These are phyloP conservation scores for Aspergillus funiculosus DNA, from an alignment of 495 filamentous ascomycete genomes.

Conservation along the genomic window DNA sequence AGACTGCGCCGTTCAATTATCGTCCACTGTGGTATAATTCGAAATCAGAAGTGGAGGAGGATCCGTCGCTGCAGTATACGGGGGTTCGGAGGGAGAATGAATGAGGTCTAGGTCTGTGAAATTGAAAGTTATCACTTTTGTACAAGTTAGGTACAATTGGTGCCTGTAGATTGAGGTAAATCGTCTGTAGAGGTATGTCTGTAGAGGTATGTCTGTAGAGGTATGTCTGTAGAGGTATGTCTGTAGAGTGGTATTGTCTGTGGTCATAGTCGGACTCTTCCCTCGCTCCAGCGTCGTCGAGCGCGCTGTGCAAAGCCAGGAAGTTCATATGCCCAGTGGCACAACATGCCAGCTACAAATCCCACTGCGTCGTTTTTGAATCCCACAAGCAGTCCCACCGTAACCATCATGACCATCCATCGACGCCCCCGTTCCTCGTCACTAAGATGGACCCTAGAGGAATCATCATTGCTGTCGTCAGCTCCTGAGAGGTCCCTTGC, in stretches of 20 bases:
- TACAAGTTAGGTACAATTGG: background rate
- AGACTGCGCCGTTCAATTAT: too few species aligned
- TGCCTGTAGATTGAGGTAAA: background rate
- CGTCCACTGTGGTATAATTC: too few species aligned
- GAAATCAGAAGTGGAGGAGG: too few species aligned
- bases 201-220: background rate
- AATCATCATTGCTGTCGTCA: conserved; percentile 32
- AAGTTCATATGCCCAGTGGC: conserved; percentile 51
- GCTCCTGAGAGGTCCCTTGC: conserved; percentile 55
- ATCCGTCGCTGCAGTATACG: too few species aligned
- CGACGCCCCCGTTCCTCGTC: conserved; percentile 61
- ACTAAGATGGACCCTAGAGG: conserved; percentile 34
- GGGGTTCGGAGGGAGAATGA: too few species aligned
- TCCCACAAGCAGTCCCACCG: conserved; percentile 71
- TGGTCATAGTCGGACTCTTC: conserved; percentile 33
- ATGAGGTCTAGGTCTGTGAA: too few species aligned
- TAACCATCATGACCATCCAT: conserved; percentile 85
- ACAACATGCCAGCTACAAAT: conserved; percentile 73
- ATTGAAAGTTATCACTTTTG: conserved; percentile 1
- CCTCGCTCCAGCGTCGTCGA: conserved; percentile 27
- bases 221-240: too few species aligned
- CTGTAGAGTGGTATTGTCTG: too few species aligned
- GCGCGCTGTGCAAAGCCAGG: conserved; percentile 28
- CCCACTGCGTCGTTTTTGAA: conserved; percentile 86
- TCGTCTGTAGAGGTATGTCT: conserved; percentile 1